Base-by-base conservation (phyloP, 495 filamentous ascomycete species). In the Penicillium cinerascens region DNA sequence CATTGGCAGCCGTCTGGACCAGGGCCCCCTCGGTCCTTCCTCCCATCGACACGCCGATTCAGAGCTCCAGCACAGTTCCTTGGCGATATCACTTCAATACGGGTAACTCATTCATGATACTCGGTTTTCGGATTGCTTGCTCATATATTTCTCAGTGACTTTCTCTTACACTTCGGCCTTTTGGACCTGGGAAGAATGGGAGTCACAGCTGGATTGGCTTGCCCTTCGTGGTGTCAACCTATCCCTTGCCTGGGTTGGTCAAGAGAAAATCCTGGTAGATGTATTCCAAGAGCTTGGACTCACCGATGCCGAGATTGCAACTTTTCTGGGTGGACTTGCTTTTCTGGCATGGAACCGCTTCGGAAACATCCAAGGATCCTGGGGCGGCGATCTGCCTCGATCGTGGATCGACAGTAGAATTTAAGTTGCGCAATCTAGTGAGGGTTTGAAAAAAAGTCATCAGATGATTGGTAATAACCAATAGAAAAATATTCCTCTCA, bases 331-430 rank as follows among this genome's bases (percentile, higher is more conserved):
- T 48, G 78, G 79, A 0, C 78, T 77, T 2, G 76, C 77, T 0
- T 82, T 82, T 42, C 71, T 78, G 48, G 70, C 77, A n/a, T 82
- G 79, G 79, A 80, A 82, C 40, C 72, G 75, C 8, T 77, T 82
- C 48, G 79, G 77, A 4, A 82, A 82, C 42, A 80, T 80, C 35
- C 78, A 81, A 57, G 77, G 77, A 1, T 75, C 70, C 4, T 78
- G 73, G 75, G 63, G 63, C 20, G 75, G 73, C 15, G 58, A 67
- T 15, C 47, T 78, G n/a, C 77, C 76, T 1, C 51, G 56, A 26
- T 47, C 55, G 16, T 82, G 76, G 77, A 69, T 79, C 33, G 68
- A 78, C 36, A n/a, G 29, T 33, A 10, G 48, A n/a, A 48, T 49
- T 10, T 0, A 33, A 6, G 2, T 36, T 20, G 6, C 26, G 23